Evolutionary conservation across 2,329 filamentous ascomycete species (phyloP).

Genomic region (Pyricularia sp.): DNA sequence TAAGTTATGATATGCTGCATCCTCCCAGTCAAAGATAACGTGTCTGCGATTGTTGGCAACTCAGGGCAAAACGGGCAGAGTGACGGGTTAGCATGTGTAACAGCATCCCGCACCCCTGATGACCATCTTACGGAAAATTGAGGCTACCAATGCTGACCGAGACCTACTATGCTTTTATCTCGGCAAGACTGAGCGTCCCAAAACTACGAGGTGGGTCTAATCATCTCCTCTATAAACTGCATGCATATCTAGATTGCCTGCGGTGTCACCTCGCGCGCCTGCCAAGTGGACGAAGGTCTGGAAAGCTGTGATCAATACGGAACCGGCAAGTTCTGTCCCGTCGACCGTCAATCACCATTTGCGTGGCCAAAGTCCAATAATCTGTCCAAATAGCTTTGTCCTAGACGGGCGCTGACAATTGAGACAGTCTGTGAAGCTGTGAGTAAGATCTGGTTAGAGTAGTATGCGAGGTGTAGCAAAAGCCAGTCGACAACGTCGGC

Average conservation of each 20-base stretch:
- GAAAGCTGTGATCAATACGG: background rate
- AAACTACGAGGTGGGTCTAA: too few relatives aligned
- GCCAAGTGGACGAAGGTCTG: background rate
- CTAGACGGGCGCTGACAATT: background rate
- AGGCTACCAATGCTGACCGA: too few relatives aligned
- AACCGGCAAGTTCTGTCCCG: background rate
- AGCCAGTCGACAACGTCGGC: background rate
- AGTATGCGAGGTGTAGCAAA: background rate
- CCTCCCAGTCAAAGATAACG: too few relatives aligned
- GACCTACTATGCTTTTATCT: too few relatives aligned
- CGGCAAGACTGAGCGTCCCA: too few relatives aligned
- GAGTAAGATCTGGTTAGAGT: background rate
- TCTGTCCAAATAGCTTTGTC: background rate
- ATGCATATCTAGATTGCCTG: background rate
- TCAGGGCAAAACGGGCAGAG: too few relatives aligned
- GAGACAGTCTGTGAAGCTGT: background rate
- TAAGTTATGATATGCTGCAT: too few relatives aligned
- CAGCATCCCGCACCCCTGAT: too few relatives aligned
- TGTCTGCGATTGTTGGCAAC: too few relatives aligned
- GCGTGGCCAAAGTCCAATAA: background rate
- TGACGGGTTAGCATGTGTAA: too few relatives aligned
- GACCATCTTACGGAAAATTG: too few relatives aligned
- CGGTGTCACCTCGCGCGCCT: background rate
- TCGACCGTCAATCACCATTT: background rate
- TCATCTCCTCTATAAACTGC: too few relatives aligned